Percentiles rank a stretch among this genome's conserved stretches.
Conservation (phyloP, 2,329 filamentous ascomycete species). For the Trichoderma lentiforme region DNA sequence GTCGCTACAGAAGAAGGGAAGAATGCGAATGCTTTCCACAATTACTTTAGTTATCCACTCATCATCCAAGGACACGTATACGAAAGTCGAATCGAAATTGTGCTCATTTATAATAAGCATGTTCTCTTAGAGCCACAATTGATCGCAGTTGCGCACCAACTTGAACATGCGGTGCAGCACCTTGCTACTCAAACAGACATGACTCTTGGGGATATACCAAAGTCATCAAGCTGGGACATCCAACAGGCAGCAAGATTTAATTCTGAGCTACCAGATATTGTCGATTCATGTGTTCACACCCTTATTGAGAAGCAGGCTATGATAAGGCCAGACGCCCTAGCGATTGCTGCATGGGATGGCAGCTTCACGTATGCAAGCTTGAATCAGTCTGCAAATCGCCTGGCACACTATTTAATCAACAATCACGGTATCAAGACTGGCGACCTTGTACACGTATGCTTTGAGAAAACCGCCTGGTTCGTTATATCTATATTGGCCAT, state of each 20-base stretch:
- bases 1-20: background rate
- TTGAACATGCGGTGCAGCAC: conserved; percentile 4
- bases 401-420: background rate
- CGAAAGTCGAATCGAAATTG: background rate
- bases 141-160: background rate
- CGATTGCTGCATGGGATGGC: background rate
- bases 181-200: background rate
- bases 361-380: background rate
- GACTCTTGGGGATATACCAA: background rate
- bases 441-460: background rate
- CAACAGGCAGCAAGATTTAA: background rate
- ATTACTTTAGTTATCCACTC: conserved; percentile 9
- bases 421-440: background rate
- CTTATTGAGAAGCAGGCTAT: background rate
- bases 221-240: background rate
- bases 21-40: background rate
- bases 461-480: background rate
- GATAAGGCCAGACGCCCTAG: background rate
- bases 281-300: background rate
- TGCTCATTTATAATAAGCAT: conserved; percentile 3
- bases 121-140: background rate
- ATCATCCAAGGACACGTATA: conserved; percentile 6
- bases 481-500: background rate
- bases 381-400: background rate
- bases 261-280: background rate